Evolutionary conservation across 768 basidiomycete species (phyloP).

Genomic region (Pisolithus microcarpus): DNA sequence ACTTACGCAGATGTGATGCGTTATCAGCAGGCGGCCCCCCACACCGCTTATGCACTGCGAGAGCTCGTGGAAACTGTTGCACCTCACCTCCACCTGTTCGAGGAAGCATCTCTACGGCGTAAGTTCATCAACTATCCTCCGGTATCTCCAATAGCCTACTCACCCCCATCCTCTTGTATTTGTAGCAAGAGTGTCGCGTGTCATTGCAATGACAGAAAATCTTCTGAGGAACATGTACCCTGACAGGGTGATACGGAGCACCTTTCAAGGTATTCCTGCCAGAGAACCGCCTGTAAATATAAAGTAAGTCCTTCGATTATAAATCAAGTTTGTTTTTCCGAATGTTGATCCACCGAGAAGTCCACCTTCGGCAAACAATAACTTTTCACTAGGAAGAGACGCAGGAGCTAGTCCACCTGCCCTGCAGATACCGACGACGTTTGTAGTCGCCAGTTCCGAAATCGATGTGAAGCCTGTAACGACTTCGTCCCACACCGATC

Average conservation of each 20-base stretch:
- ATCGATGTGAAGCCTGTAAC: background rate
- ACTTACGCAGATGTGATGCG: conserved; percentile 10
- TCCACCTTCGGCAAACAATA: background rate
- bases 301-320: background rate
- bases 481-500: background rate
- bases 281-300: background rate
- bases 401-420: too few species aligned
- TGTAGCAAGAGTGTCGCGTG: conserved; percentile 15
- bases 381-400: background rate
- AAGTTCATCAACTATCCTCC: background rate
- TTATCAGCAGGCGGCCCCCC: background rate
- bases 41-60: conserved; percentile 9
- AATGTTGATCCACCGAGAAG: background rate
- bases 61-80: conserved; percentile 14
- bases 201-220: conserved; percentile 8
- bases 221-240: background rate
- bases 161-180: background rate
- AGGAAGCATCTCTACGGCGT: conserved; percentile 20
- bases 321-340: background rate
- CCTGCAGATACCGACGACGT: background rate
- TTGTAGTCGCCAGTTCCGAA: background rate
- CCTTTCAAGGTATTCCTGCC: background rate
- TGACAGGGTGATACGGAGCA: background rate
- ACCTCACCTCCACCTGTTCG: conserved; percentile 17
- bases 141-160: background rate